These are phyloP conservation scores for Lipomyces sp. DNA, from an alignment of 805 yeast species.

Conservation along the genomic window DNA sequence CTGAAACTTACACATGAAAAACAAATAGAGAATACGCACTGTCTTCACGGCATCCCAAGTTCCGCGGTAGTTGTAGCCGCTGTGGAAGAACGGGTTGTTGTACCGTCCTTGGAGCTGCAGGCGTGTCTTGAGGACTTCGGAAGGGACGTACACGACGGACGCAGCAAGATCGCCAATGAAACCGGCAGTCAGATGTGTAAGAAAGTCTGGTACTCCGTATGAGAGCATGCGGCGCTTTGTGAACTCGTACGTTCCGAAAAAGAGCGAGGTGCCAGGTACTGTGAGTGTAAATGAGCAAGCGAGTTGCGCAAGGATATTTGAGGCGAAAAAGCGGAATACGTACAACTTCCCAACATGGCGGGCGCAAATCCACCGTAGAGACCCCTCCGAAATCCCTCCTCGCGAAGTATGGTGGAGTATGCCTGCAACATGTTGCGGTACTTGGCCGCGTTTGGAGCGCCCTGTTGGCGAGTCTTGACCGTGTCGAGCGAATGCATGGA, in stretches of 20 bases:
- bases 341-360: slow-evolving; percentile 75
- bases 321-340: background rate
- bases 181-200: slow-evolving; percentile 80
- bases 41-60: slow-evolving; percentile 65
- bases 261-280: slow-evolving; percentile 89
- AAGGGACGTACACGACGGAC: slow-evolving; percentile 86
- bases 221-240: slow-evolving; percentile 68
- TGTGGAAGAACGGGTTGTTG: slow-evolving; percentile 71
- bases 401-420: slow-evolving; percentile 64
- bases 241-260: slow-evolving; percentile 85
- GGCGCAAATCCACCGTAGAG: slow-evolving; percentile 90
- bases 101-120: slow-evolving; percentile 86
- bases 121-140: slow-evolving; percentile 90
- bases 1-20: background rate
- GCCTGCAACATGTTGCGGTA: slow-evolving; percentile 76
- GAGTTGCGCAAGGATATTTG: too few species aligned
- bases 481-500: slow-evolving; percentile 95
- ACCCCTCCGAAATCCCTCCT: slow-evolving; percentile 84
- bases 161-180: slow-evolving; percentile 91
- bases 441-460: slow-evolving; percentile 66
- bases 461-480: slow-evolving; percentile 95
- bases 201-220: slow-evolving; percentile 68
- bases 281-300: slow-evolving; percentile 32
- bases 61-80: slow-evolving; percentile 86
- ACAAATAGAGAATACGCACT: slow-evolving; percentile 2